Conservation (phyloP, 176 grass and related monocot species). For the Urochloa ruziziensis region DNA sequence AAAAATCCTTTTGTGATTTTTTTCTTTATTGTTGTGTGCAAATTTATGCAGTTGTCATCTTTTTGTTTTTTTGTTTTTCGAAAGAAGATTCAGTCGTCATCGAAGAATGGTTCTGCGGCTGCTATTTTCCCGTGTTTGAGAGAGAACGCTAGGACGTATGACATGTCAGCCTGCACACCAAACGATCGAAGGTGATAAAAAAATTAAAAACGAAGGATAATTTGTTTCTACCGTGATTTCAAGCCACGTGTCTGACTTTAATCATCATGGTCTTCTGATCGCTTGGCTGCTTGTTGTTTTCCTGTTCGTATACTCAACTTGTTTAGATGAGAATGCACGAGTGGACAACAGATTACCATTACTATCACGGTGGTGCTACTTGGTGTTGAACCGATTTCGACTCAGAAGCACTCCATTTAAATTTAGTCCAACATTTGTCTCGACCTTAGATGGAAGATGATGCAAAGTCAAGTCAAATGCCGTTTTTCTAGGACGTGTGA, state of each 20-base stretch:
- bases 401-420: background rate
- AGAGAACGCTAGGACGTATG: background rate
- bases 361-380: background rate
- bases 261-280: background rate
- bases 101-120: background rate
- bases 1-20: background rate
- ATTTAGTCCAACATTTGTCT: background rate
- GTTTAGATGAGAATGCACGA: background rate
- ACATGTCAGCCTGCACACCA: background rate
- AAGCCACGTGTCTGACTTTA: background rate
- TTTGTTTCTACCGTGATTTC: background rate
- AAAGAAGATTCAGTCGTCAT: background rate
- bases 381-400: background rate
- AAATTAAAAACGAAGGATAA: background rate
- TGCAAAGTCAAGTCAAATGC: conserved; percentile 9
- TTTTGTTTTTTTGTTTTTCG: too few species aligned
- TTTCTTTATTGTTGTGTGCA: background rate
- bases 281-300: background rate
- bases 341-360: background rate
- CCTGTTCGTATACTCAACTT: background rate
- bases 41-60: background rate
- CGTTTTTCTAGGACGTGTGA: conserved; percentile 15
- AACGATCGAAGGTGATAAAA: background rate
- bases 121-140: background rate
- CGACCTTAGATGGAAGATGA: background rate